Evolutionary conservation across 1,284 basidiomycete genomes (phyloP), one percentile per base, ranked within the genome.

Genomic region (Apiotrichum sp.): DNA sequence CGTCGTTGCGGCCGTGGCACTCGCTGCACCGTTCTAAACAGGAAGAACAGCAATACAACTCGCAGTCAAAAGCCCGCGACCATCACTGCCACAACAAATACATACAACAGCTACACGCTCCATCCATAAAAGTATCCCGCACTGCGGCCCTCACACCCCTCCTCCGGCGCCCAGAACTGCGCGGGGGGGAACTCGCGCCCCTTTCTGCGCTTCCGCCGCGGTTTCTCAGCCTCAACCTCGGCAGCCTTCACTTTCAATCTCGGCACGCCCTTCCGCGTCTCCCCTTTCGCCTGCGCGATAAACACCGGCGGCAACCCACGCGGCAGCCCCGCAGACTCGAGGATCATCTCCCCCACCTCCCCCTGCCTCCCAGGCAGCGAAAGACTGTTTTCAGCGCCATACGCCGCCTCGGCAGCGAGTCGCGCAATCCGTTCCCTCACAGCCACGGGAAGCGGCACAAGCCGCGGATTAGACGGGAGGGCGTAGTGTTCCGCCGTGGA

Each of bases 401-500:
- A 22, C 22, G 56, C 50, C 4, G 56, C 53, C 35, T 57, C 56
- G 6, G 35, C 41, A 0, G 59, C 59, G 0, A 50, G 2, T 4
- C 47, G 47, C 14, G 31, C 13, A 9, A 61, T 61, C 14, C 51
- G 38, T 4, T 11, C 53, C 6, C 36, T 38, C n/a, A 43, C 29
- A 0, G 9, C 16, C 1, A 3, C 3, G 0, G 53, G 35, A 0
- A 61, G 56, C 0, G 56, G 54, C 1, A 7, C 13, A 5, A 56
- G 42, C 9, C 59, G 59, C 36, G 59, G 59, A 48, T 58, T 58
- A 6, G 35, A 10, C 4, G 61, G 42, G 16, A 64, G 22, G 10
- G 53, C 45, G 52, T 68, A 71, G 9, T 50, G 51, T 40, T 69
- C 71, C 2, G 14, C 41, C 3, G 55, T 45, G 10, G 47, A 49